Evolutionary conservation across 176 grass and related monocot genomes (phyloP), one percentile per base, ranked within the genome.

Genomic region (Elymus sibiricus): DNA sequence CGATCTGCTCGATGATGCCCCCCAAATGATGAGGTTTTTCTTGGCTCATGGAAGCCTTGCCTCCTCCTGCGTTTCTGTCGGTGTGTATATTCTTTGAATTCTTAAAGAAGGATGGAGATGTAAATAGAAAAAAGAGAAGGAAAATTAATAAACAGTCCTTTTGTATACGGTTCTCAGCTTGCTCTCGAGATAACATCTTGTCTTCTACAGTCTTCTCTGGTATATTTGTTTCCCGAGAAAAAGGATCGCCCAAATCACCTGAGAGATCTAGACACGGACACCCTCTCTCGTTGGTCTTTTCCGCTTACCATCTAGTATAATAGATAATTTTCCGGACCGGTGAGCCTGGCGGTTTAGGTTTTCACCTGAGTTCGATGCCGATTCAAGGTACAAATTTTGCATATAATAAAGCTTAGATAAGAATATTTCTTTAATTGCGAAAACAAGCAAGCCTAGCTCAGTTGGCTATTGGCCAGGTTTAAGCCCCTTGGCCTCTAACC

Each of bases 1-100:
- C 19, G 53, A 58, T 28, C 9, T 88, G 86, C 86, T 88, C 76
- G 21, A 85, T 60, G 15, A 70, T 88, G 43, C 29, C 85, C n/a
- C 21, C 74, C 46, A 46, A 85, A 14, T 40, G 22, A 22, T 51
- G 68, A 85, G 40, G 10, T 61, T 60, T 56, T 81, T 67, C 44
- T 56, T 62, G 12, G 13, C 69, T 8, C 82, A 82, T 87, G 72
- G 56, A 90, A 76, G 35, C 83, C 78, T 32, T 49, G 79, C 29
- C 42, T 77, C 1, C 34, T 77, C 5, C 44, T 39, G 1, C n/a
- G 14, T 56, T 56, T 58, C 7, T 79, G 46, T 73, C 19, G 25
- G 6, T 60, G 64, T 85, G 68, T 64, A 37, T 64, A 82, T 85
- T 74, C 35, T 25, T 42, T 64, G 76, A 67, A 60, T 63, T 79